Evolutionary conservation across 495 filamentous ascomycete genomes (phyloP), one percentile per base, ranked within the genome.

Genomic region (Cudoniella acicularis): DNA sequence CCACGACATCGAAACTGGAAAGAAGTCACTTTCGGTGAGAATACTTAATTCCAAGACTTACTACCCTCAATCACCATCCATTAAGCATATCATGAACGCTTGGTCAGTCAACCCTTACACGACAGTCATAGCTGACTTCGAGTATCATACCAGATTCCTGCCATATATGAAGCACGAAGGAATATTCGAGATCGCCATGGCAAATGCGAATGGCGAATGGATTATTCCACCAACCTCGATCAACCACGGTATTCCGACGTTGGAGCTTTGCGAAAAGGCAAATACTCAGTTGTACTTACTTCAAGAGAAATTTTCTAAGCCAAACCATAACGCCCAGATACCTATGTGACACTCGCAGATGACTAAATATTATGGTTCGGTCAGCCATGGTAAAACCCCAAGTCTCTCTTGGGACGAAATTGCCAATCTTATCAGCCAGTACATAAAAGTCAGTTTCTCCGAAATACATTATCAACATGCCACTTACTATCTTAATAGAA

Each of bases 201-300:
- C 51, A 54, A 54, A 54, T 22, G 20, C 51, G 3, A 11, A 13
- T 13, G 51, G 27, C 3, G 51, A 54, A 9, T 54, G 51, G 51
- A 54, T 54, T 54, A 41, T 54, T 22, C 51, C 25, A 8, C 25
- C 51, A 22, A 13, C 51, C 51, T 54, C 51, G 4, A 54, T 54
- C 51, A 54, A 54, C 20, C 51, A 54, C 41, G 10, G 27, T 42
- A 54, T 41, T 13, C 22, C 51, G 20, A 54, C 51, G 20, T 22
- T 11, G 8, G 51, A 54, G 20, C 20, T 13, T 54, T 36, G 8
- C 25, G 26, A 41, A 18, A 41, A 54, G 41, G 9, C 41, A 26
- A 54, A 11, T 3, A 13, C 51, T 13, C n/a, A n/a, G n/a, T n/a
- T n/a, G n/a, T n/a, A n/a, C n/a, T n/a, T 41, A 26, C 51, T 18